These are phyloP conservation scores for Sistotremastrum niveocremeum DNA, from an alignment of 768 basidiomycete genomes.

Conservation along the genomic window DNA sequence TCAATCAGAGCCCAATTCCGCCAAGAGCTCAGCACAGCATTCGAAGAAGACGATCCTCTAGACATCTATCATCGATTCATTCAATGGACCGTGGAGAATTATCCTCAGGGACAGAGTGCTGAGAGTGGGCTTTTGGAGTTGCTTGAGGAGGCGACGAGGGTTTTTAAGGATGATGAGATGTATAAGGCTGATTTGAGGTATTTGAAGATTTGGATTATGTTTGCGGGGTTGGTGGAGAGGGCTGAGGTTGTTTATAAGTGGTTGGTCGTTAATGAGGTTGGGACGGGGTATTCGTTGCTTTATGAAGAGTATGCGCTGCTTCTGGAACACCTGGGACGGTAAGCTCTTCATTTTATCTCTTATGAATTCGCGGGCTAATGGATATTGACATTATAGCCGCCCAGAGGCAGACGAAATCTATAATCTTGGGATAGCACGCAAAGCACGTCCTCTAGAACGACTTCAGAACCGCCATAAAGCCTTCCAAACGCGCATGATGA, in stretches of 20 bases:
- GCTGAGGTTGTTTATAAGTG: conserved; percentile 72
- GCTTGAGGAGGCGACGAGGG: conserved; percentile 69
- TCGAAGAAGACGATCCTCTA: conserved; percentile 77
- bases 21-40: conserved; percentile 23
- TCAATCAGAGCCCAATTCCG: conserved; percentile 30
- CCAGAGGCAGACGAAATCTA: conserved; percentile 74
- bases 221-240: conserved; percentile 68
- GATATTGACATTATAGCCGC: conserved; percentile 29
- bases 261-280: conserved; percentile 83
- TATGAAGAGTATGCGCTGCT: conserved; percentile 86
- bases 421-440: conserved; percentile 66
- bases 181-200: conserved; percentile 86
- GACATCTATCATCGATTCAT: conserved; percentile 78
- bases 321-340: conserved; percentile 70
- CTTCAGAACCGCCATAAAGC: conserved; percentile 71
- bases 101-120: conserved; percentile 60
- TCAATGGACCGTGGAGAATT: conserved; percentile 77
- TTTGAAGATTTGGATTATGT: conserved; percentile 82
- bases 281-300: conserved; percentile 58
- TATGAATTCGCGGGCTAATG: neutral
- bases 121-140: conserved; percentile 66
- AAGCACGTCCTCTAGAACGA: conserved; percentile 70
- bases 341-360: conserved; percentile 14
- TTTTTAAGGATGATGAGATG: conserved; percentile 68
- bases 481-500: conserved; percentile 75